Evolutionary conservation across 1,284 basidiomycete species (phyloP), one percentile per base, ranked within the genome.

Genomic region (Papiliotrema flavescens): DNA sequence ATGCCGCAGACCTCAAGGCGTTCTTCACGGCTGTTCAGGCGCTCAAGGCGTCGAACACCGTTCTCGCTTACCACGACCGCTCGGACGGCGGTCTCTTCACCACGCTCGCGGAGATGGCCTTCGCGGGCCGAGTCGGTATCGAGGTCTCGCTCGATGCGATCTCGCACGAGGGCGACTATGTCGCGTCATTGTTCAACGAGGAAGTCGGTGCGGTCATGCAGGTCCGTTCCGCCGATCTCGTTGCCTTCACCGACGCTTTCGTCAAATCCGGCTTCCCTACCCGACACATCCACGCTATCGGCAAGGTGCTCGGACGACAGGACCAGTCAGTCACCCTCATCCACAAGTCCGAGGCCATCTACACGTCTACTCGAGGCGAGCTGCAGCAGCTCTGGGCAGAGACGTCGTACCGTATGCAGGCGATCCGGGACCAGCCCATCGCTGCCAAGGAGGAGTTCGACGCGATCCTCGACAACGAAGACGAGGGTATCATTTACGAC

Each of bases 51-150:
- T 78, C 78, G 3, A 83, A 79, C 1, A 72, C 89, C 23, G 85
- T 98, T 0, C 80, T 98, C 39, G 94, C 96, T 0, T 98, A 98
- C 74, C 96, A 98, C 74, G 96, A 99, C 76, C 86, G 95, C 20
- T 98, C 95, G 0, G 96, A 99, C 68, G 96, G 96, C 53, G 96
- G 95, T 44, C 79, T 99, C 35, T 88, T 98, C 74, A 87, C 90
- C 0, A 89, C 94, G 3, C 73, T 97, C 32, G 86, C 81, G n/a
- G 96, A 98, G 78, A 98, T 98, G 96, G 84, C 85, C 43, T 98
- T 98, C 67, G 93, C 95, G 6, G 94, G 92, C 23, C 84, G 87
- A 51, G 82, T 85, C 11, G 96, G 96, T 32, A 82, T 85, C 28
- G 73, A 77, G 55, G 54, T 76, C 46, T 71, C 74, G 11, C 65